A percentile compares a stretch with the other conserved stretches of the same genome.
Evolutionary conservation across 345 rosid species (phyloP).

Genomic region (Salix udensis): DNA sequence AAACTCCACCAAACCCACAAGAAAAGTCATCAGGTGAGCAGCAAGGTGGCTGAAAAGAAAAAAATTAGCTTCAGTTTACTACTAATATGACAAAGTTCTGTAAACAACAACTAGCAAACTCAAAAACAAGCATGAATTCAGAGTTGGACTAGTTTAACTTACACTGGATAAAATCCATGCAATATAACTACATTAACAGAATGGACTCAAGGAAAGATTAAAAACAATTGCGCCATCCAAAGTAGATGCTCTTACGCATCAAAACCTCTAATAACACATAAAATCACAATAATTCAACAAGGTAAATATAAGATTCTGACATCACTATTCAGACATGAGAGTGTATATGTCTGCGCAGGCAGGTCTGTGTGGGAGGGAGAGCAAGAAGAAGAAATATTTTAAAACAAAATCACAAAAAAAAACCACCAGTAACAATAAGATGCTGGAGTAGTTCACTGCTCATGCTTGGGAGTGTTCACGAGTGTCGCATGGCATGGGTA

Average conservation of each 20-base stretch:
- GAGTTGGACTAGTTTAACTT: background rate
- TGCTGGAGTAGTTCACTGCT: background rate
- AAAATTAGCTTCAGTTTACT: constrained; percentile 2
- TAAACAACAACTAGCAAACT: background rate
- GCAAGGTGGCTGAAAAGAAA: constrained; percentile 70
- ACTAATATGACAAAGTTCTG: constrained; percentile 1
- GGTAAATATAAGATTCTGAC: too few species aligned
- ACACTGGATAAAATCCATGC: background rate
- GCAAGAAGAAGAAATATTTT: too few species aligned
- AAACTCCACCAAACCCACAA: constrained; percentile 63
- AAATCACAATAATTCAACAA: too few species aligned
- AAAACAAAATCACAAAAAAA: background rate
- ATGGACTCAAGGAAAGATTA: background rate
- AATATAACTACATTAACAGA: background rate
- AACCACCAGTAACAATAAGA: background rate
- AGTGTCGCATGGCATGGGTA: background rate
- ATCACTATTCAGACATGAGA: too few species aligned
- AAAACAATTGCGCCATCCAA: background rate
- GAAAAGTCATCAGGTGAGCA: constrained; percentile 67
- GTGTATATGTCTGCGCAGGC: too few species aligned
- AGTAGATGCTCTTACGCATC: too few species aligned
- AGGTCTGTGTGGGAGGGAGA: too few species aligned
- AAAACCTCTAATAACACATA: too few species aligned
- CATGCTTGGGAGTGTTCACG: background rate
- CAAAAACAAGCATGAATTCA: background rate